Evolutionary conservation across 2,329 filamentous ascomycete species (phyloP), one percentile per base, ranked within the genome.

Genomic region (Cercospora sp.): DNA sequence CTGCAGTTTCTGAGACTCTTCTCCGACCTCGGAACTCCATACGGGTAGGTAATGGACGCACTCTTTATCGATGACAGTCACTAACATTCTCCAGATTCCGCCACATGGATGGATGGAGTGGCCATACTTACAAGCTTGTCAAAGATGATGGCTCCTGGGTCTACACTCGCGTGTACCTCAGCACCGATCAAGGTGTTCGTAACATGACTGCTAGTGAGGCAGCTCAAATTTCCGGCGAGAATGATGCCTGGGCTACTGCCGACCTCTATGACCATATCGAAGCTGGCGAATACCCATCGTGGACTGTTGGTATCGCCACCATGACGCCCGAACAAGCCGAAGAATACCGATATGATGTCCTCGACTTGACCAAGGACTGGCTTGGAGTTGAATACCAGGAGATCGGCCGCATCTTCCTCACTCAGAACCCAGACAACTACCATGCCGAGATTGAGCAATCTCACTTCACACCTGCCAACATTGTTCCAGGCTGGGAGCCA

Each of bases 321-420:
- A 84, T 84, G 81, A 74, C 80, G 48, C 79, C 81, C 2, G 77
- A 82, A 20, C 78, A 85, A 53, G 82, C 82, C 0, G 80, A 83
- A 67, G 80, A 81, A 59, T 78, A 86, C n/a, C 81, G 82, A 3
- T 86, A 85, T 67, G 83, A 86, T 63, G 80, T 82, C 7, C 85
- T 86, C 68, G 84, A 86, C 69, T 79, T 86, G 4, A 86, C 85
- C 39, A 86, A 86, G 73, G 79, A 85, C 63, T 86, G 84, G 84
- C 83, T 83, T 1, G 77, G 81, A 39, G 77, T 77, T 26, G 75
- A 81, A 55, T 86, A 85, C 69, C 84, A 72, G 23, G 72, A 72
- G 31, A 83, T 86, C 60, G 84, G 85, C 3, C 80, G 80, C 16
- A 77, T 86, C 1, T 80, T 83, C 0, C 76, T 87, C 7, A 86